A percentile compares a stretch with the other conserved stretches of the same genome.
Conservation (phyloP, 73 alveolate species). For the Breviolum minutum region DNA sequence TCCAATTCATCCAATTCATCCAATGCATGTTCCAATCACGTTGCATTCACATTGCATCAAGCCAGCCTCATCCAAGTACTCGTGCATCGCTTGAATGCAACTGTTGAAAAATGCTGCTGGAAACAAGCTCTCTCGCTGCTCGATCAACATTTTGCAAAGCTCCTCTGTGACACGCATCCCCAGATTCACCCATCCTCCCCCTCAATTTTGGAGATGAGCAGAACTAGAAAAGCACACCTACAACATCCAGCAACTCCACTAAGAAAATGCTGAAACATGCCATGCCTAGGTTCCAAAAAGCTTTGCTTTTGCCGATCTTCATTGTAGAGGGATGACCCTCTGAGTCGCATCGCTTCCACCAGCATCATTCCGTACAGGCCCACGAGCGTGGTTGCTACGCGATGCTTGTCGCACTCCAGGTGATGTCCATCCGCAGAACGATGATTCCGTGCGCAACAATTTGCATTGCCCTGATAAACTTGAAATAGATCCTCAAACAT, state of each 20-base stretch:
- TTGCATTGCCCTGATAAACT: constrained; percentile 1
- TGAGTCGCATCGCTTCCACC: constrained; percentile 26
- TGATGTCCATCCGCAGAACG: neutral
- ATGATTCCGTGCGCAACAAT: constrained; percentile 20
- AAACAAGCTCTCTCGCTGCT: neutral
- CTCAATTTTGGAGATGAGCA: too few species aligned
- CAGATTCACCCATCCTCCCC: neutral
- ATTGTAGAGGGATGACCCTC: neutral
- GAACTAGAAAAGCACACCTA: too few species aligned
- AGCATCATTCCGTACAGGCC: constrained; percentile 59
- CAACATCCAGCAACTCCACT: too few species aligned
- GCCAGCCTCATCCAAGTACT: constrained; percentile 5
- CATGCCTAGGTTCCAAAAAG: neutral
- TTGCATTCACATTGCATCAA: too few species aligned
- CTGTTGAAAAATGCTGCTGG: constrained; percentile 1
- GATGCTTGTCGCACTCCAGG: constrained; percentile 39
- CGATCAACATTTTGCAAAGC: constrained; percentile 12
- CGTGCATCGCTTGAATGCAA: constrained; percentile 58
- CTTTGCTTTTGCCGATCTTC: neutral
- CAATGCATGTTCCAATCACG: too few species aligned
- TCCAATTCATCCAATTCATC: too few species aligned
- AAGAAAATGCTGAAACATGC: neutral
- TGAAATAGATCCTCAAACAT: constrained; percentile 8
- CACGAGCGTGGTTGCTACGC: constrained; percentile 10
- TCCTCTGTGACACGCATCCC: neutral